Conservation (phyloP, 2,329 filamentous ascomycete species). For the Aspergillus thermomutatus region DNA sequence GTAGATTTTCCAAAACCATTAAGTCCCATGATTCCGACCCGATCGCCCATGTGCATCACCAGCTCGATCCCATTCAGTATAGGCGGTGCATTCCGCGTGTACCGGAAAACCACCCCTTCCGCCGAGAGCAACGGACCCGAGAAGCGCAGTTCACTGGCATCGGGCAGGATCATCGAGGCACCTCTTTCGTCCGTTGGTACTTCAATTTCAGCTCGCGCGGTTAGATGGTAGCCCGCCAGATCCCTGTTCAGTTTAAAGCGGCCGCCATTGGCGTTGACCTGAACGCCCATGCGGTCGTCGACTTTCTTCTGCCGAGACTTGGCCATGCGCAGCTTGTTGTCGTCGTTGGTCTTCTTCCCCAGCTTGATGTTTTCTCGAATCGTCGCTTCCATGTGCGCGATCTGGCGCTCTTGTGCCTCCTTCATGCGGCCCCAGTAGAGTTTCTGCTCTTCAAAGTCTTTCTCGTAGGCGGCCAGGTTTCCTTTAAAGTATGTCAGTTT, state of each 20-base stretch:
- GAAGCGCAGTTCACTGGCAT: slow-evolving; percentile 68
- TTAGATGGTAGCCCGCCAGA: slow-evolving; percentile 59
- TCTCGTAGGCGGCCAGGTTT: slow-evolving; percentile 68
- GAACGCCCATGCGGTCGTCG: slow-evolving; percentile 74
- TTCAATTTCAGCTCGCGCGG: slow-evolving; percentile 64
- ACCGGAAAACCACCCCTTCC: slow-evolving; percentile 66
- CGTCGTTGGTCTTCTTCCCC: slow-evolving; percentile 73
- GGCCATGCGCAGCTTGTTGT: slow-evolving; percentile 81
- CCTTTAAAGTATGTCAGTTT: slow-evolving; percentile 71
- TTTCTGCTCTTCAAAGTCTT: slow-evolving; percentile 61
- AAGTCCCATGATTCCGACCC: slow-evolving; percentile 71
- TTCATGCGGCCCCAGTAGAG: slow-evolving; percentile 70
- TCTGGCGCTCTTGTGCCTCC: slow-evolving; percentile 76
- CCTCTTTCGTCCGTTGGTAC: slow-evolving; percentile 61
- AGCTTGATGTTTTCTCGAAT: slow-evolving; percentile 71
- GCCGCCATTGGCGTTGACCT: slow-evolving; percentile 67
- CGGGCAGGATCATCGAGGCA: slow-evolving; percentile 57
- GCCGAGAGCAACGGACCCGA: slow-evolving; percentile 70
- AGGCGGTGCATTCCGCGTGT: slow-evolving; percentile 45
- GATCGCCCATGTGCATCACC: slow-evolving; percentile 68
- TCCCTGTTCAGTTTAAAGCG: slow-evolving; percentile 81
- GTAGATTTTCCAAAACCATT: slow-evolving; percentile 84
- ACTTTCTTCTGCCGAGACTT: slow-evolving; percentile 82
- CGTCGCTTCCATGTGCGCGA: slow-evolving; percentile 74
- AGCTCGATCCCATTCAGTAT: slow-evolving; percentile 64